Base-by-base conservation (phyloP, 495 filamentous ascomycete species). In the Penicillium tannophilum region DNA sequence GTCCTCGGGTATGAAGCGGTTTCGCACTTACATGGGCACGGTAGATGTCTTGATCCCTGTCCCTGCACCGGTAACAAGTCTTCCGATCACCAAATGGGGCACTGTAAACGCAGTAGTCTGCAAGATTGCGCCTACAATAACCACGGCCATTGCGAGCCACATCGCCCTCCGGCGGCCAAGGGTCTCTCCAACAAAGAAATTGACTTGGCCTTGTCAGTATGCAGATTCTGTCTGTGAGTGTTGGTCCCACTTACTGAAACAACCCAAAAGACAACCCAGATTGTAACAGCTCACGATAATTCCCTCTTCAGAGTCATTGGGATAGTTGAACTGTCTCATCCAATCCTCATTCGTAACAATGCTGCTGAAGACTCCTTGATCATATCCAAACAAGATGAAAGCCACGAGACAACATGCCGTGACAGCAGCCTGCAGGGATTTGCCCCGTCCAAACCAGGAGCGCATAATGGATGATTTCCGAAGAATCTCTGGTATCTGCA, bases 281-380 rank as follows among this genome's bases (percentile, higher is more conserved):
- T 83, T 79, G 60, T 84, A 84, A 36, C 79, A 75, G 7, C 76
- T 71, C 47, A 76, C 74, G 41, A 85, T 80, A 48, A 78, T 80
- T 6, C 79, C 79, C 56, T 74, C 72, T 19, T 78, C 61, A 9
- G 66, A 72, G 33, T 75, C 70, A 43, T 69, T 65, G 24, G 79
- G 81, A 52, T 79, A 63, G 52, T 66, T 42, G 62, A 82, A 79
- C 30, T 63, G 65, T 39, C 76, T 63, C 39, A 79, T 73, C 66
- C 77, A 86, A 49, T 80, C 72, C 5, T 77, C 64, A 53, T 78
- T 79, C 24, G 70, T 70, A 30, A 81, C 70, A 36, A 84, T 79
- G 14, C 79, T 78, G 43, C 71, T 74, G 64, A 83, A 82, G 7
- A 83, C 76, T 41, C 81, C 82, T 66, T 85, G 81, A 49, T 85